Base-by-base conservation (phyloP, 345 rosid genomes). In the Conringia planisiliqua region DNA sequence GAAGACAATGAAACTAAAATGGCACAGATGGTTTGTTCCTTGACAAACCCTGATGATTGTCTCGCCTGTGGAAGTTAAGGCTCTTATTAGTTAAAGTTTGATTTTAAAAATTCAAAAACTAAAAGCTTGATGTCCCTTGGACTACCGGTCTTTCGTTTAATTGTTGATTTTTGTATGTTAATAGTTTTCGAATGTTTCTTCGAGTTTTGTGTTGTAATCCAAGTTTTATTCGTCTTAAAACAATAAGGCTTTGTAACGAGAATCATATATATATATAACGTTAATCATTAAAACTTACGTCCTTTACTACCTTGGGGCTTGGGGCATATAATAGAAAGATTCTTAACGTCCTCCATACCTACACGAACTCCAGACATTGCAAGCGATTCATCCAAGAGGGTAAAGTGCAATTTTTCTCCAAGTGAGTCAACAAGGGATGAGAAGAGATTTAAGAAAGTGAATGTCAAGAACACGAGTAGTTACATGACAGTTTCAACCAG, bases 1-100 rank as follows among this genome's bases (percentile, higher is more conserved):
- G 78, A 75, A 6, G 89, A 84, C 7, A 79, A 76, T 48, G 89
- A 76, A 55, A 85, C 92, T 5, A 86, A 90, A 66, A 83, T 84
- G 87, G 96, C 92, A 32, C 87, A 89, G 61, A 82, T 93, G 88
- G 94, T 91, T 58, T 91, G 98, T 79, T 93, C 97, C 55, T 80
- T 93, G 20, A 81, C 90, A 26, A 93, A 87, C 55, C 87, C 88
- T 12, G 97, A 93, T 1, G 96, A 93, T 0, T 93, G 98, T 87
- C 43, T 89, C 81, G 81, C 96, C 56, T 93, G 97, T 57, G 92
- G 94, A 70, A 86, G 96, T 78, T 92, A 70, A 78, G 40, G 20
- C 50, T 86, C 39, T 51, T 14, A 4, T 51, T 14, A 4, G n/a
- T 57, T 43, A 13, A 20, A 57, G 56, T 57, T 44, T 58, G 35